Evolutionary conservation across 768 basidiomycete genomes (phyloP).

Genomic region (Glaciozyma antarctica): DNA sequence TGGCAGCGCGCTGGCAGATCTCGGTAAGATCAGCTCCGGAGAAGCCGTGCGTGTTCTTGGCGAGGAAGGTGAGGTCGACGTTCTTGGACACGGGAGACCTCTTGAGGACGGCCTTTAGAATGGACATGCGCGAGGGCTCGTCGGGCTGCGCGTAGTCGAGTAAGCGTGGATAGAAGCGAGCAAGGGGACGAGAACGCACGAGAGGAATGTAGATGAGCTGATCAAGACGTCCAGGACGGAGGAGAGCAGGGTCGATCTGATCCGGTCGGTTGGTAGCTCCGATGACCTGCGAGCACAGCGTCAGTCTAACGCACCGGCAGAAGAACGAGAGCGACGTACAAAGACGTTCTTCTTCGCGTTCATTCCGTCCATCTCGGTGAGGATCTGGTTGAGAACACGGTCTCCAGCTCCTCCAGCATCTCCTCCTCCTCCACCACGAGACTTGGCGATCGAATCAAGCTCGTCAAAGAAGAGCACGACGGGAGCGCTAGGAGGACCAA

Average conservation of each 20-base stretch:
- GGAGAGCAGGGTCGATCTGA: conserved; percentile 83
- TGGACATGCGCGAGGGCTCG: conserved; percentile 79
- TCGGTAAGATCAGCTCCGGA: conserved; percentile 99
- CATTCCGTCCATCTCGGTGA: conserved; percentile 99
- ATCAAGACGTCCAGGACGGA: conserved; percentile 96
- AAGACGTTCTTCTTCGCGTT: conserved; percentile 83
- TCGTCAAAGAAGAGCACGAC: conserved; percentile 99
- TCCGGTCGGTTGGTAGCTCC: conserved; percentile 95
- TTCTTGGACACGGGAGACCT: conserved; percentile 76
- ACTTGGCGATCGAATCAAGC: conserved; percentile 96
- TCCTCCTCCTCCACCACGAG: conserved; percentile 73
- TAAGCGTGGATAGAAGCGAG: not conserved
- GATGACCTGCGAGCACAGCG: conserved; percentile 50
- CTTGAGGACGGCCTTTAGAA: conserved; percentile 81
- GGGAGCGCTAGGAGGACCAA: conserved; percentile 49
- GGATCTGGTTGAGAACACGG: conserved; percentile 91
- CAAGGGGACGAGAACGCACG: not conserved
- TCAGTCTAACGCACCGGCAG: conserved; percentile 49
- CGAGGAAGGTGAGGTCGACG: conserved; percentile 75
- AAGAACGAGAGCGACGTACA: conserved; percentile 4
- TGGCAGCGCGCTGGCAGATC: conserved; percentile 94
- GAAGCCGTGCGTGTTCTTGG: conserved; percentile 91
- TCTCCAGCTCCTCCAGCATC: conserved; percentile 96
- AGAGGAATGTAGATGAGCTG: conserved; percentile 99
- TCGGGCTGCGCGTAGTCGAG: conserved; percentile 50